These are phyloP conservation scores for Didymosphaeria variabile DNA, from an alignment of 2,329 filamentous ascomycete genomes.

Conservation along the genomic window DNA sequence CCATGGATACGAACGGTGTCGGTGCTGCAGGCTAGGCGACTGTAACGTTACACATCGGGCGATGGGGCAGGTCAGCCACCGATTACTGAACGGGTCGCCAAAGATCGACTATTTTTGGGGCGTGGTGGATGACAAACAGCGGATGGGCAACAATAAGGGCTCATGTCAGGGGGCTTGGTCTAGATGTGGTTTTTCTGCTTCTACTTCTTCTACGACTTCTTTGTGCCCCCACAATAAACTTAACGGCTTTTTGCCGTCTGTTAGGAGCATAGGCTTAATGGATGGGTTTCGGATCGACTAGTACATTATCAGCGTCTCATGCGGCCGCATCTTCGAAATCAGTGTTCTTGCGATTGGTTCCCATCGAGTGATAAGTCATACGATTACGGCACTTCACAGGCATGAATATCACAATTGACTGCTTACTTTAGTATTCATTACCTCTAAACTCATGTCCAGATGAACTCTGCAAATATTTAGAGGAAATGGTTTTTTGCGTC, in stretches of 20 bases:
- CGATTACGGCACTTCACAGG: not conserved
- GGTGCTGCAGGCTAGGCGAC: conserved; percentile 35
- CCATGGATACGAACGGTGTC: conserved; percentile 53
- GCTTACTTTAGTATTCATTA: not conserved
- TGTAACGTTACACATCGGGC: not conserved
- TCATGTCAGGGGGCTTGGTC: not conserved
- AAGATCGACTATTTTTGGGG: not conserved
- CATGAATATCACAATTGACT: not conserved
- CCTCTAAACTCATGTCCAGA: no score
- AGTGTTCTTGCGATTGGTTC: not conserved
- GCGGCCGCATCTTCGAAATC: not conserved
- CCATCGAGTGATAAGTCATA: not conserved
- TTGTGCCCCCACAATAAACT: not conserved
- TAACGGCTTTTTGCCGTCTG: conserved; percentile 1
- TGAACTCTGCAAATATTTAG: not conserved
- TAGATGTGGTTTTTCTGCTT: conserved; percentile 8
- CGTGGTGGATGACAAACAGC: not conserved
- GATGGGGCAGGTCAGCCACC: not conserved
- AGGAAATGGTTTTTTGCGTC: no score
- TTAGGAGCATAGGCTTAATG: conserved; percentile 13
- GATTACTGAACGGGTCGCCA: not conserved
- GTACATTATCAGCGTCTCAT: not conserved
- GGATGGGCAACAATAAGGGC: not conserved
- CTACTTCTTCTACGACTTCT: conserved; percentile 3
- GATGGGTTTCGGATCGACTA: conserved; percentile 8